Evolutionary conservation across 2,329 filamentous ascomycete species (phyloP).

Genomic region (Neopestalotiopsis sp.): DNA sequence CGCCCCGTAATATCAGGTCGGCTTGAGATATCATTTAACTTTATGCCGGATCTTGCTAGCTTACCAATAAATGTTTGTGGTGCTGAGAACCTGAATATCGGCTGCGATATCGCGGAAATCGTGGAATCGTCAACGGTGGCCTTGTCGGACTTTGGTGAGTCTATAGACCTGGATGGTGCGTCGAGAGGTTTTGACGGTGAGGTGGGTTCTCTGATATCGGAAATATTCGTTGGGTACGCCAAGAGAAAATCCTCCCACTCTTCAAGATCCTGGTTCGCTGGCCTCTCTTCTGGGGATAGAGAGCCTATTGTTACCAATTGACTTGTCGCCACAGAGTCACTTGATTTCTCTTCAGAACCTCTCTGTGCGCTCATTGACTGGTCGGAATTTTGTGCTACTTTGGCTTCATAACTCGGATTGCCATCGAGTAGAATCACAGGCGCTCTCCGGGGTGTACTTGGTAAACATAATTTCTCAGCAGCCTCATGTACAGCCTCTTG

Average conservation of each 20-base stretch:
- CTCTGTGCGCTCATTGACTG: not conserved
- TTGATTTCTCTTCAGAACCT: slow-evolving; percentile 17
- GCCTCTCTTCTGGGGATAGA: not conserved
- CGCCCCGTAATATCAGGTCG: not conserved
- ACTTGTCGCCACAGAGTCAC: slow-evolving; percentile 16
- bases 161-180: not conserved
- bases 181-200: not conserved
- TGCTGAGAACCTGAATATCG: slow-evolving; percentile 7
- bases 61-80: slow-evolving; percentile 18
- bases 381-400: not conserved
- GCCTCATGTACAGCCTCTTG: slow-evolving; percentile 31
- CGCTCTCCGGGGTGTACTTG: slow-evolving; percentile 22
- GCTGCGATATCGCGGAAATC: not conserved
- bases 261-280: not conserved
- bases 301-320: not conserved
- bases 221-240: not conserved
- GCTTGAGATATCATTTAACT: not conserved
- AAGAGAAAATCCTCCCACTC: not conserved
- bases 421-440: not conserved
- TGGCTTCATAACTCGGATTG: not conserved
- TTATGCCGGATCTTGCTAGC: not conserved
- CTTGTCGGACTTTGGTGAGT: not conserved
- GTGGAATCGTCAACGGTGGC: not conserved
- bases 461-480: slow-evolving; percentile 31
- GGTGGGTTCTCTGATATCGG: not conserved